phyloP scores from a whole-genome alignment of 208 protist genomes.

The Crithidia sp. region DNA sequence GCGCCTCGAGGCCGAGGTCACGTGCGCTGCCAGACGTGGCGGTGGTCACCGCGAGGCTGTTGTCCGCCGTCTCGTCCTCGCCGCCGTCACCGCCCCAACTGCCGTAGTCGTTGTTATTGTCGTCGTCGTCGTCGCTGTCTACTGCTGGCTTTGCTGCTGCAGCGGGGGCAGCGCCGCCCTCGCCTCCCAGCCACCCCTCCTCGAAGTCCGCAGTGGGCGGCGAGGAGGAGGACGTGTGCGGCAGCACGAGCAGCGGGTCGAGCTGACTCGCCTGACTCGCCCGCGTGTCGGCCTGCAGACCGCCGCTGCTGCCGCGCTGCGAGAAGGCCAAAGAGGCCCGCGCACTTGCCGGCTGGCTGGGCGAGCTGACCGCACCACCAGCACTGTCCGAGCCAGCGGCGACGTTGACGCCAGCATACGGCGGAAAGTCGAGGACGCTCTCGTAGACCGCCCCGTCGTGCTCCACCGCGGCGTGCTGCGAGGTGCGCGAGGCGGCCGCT shows the following conservation, averaged over 20 bases:
- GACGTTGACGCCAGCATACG: conserved; percentile 12
- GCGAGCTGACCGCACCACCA: not conserved
- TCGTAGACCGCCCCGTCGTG: conserved; percentile 33
- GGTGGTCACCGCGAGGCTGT: conserved; percentile 9
- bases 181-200: not conserved
- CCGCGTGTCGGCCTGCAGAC: not conserved
- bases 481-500: conserved; percentile 13
- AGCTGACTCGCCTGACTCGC: conserved; percentile 24
- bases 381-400: not conserved
- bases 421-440: conserved; percentile 19
- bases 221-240: conserved; percentile 27
- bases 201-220: conserved; percentile 1
- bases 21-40: conserved; percentile 22
- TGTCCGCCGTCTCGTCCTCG: conserved; percentile 19
- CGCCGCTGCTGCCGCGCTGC: conserved; percentile 15
- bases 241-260: conserved; percentile 55
- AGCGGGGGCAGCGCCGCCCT: not conserved
- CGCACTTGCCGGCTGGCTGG: conserved; percentile 1
- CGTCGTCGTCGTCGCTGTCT: conserved; percentile 24
- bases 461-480: conserved; percentile 32
- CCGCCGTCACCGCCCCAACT: conserved; percentile 12
- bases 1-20: conserved; percentile 44
- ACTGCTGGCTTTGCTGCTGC: not conserved
- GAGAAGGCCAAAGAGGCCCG: conserved; percentile 13
- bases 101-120: conserved; percentile 13